Evolutionary conservation across 164 flowering plant species (phyloP), one percentile per base, ranked within the genome.

Genomic region (Annona cherimola): DNA sequence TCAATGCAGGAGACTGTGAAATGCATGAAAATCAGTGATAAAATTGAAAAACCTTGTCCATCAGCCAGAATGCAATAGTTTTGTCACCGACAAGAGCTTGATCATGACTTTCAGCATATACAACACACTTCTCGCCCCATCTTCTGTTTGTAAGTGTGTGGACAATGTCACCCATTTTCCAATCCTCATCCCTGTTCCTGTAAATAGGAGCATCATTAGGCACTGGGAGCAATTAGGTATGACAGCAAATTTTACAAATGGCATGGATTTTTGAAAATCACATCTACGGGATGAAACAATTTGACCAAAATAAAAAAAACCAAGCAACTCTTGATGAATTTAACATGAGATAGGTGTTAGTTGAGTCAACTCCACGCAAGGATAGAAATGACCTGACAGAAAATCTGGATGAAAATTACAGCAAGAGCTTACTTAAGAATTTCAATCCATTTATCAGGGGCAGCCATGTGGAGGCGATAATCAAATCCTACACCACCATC

Each of bases 1-100:
- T 7, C 55, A 5, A 50, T 7, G 55, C 55, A 50, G 12, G 55
- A 14, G 55, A 50, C 12, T 14, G 72, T 40, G 50, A 44, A 42
- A 19, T 16, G 45, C 40, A 39, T 60, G n/a, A 40, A 11, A 71
- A 14, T 35, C 44, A 45, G 42, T 45, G 39, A 35, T n/a, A 61
- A 67, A 18, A 42, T 14, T 19, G 50, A 69, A 65, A 65, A 61
- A 93, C 99, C 98, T 96, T 93, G 84, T 96, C 99, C 99, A 96
- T 96, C 81, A 96, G 84, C 99, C 95, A 89, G 80, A 96, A 96
- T 65, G 99, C 99, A 76, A 96, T 86, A 67, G 99, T 96, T 85
- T 96, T 96, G 78, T 96, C 98, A 80, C 99, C 99, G 74, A 96
- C 99, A 64, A 96, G 86, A 69, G 99, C 99, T 85, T 96, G 99